These are phyloP conservation scores for Usnea hakonensis DNA, from an alignment of 495 filamentous ascomycete genomes.

Conservation along the genomic window DNA sequence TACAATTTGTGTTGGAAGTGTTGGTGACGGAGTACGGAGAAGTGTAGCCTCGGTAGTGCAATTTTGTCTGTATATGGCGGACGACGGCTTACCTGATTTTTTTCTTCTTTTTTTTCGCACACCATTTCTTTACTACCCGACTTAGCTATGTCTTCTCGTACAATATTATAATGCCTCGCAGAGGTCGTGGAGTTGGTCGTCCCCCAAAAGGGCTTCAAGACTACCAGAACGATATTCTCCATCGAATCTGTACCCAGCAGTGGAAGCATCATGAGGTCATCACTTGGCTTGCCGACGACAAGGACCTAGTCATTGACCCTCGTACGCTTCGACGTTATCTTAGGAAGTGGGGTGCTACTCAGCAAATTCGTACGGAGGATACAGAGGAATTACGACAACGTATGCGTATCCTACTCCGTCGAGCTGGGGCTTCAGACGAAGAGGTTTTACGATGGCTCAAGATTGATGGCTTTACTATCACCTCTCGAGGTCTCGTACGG, in stretches of 20 bases:
- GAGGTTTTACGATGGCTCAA: too few relatives aligned
- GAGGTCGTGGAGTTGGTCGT: background rate
- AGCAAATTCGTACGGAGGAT: background rate
- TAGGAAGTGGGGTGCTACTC: background rate
- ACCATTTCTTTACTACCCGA: too few relatives aligned
- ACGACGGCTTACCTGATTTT: too few relatives aligned
- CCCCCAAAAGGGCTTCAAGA: background rate
- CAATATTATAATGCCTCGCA: background rate
- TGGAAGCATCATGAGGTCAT: background rate
- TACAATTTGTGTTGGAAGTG: too few relatives aligned
- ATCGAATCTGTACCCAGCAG: background rate
- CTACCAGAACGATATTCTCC: background rate
- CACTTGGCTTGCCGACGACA: background rate
- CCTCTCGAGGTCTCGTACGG: too few relatives aligned
- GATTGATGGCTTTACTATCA: too few relatives aligned
- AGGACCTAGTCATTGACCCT: background rate
- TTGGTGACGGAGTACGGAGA: too few relatives aligned
- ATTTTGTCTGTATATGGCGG: too few relatives aligned
- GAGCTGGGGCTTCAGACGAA: too few relatives aligned
- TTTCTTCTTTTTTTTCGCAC: too few relatives aligned
- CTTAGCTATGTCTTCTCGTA: too few relatives aligned
- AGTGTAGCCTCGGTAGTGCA: too few relatives aligned
- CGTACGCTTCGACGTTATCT: background rate
- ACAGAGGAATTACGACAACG: background rate
- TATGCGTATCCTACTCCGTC: background rate